Evolutionary conservation across 805 yeast genomes (phyloP).

Genomic region (Kurtzmaniella fragi): DNA sequence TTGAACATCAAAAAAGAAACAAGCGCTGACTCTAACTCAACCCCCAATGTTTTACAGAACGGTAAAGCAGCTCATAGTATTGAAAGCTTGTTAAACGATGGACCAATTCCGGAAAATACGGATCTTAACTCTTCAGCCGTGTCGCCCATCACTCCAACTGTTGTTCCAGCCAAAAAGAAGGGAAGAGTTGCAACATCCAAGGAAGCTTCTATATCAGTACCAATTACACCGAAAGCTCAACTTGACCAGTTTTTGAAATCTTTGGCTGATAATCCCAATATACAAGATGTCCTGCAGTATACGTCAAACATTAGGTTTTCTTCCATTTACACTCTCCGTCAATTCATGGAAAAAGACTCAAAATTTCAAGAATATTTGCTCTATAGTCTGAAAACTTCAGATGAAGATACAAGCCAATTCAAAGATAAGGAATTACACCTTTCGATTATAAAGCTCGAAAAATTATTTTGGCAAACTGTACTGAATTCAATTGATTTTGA

Average conservation of each 20-base stretch:
- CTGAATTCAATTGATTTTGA: conserved; percentile 22
- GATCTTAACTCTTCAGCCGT: no score
- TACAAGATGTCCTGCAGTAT: conserved; percentile 14
- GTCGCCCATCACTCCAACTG: no score
- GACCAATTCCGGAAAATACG: no score
- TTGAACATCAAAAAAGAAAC: background rate
- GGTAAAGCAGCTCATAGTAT: no score
- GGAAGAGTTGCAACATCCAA: conserved; percentile 2
- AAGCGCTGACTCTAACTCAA: no score
- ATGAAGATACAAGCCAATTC: no score
- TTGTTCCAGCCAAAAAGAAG: conserved; percentile 3
- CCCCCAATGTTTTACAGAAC: no score
- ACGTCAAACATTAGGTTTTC: conserved; percentile 30
- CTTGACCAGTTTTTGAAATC: conserved; percentile 10
- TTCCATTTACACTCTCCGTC: conserved; percentile 50
- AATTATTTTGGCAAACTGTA: conserved; percentile 39
- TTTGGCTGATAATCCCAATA: conserved; percentile 7
- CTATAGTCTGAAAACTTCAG: conserved; percentile 5
- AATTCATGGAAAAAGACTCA: conserved; percentile 54
- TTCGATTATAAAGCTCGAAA: conserved; percentile 27
- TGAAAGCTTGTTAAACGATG: no score
- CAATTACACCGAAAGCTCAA: conserved; percentile 15
- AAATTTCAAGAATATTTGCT: conserved; percentile 32
- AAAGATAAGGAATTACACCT: background rate
- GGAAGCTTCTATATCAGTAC: conserved; percentile 4